Base-by-base conservation (phyloP, 768 basidiomycete genomes). In the Gyrodon lividus region DNA sequence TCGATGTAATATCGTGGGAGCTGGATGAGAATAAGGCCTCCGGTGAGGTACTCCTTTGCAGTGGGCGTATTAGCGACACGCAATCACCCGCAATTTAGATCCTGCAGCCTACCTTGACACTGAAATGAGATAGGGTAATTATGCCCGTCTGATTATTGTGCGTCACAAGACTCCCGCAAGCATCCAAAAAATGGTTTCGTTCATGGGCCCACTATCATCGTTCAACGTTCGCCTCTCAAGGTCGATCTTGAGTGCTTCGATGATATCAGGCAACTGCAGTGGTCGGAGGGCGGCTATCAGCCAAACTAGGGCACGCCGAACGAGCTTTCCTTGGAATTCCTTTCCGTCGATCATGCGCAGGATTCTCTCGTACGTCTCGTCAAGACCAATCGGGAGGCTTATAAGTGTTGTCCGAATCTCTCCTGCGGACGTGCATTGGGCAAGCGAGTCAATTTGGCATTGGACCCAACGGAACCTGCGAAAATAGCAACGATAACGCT, bases 381-480 rank as follows among this genome's bases (percentile, higher is more conserved):
- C 31, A 3, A 59, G 51, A 6, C 22, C 51, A 2, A 1, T 31
- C 2, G 57, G 57, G 20, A 59, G 59, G 28, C 38, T 46, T 3
- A 23, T 14, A 0, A 59, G 44, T 14, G 45, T 46, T 20, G 44
- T 37, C 7, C 48, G 38, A n/a, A 59, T 38, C 14, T 44, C 13
- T n/a, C 14, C 33, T 3, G 30, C 2, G 14, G 53, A 52, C 3
- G 47, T 19, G 28, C 57, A 59, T 41, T 16, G n/a, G 13, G 55
- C 55, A 9, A 59, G 41, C 0, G 17, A 16, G 20, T 37, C 23
- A 14, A 60, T 47, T 31, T 60, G 59, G 24, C 59, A 60, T n/a
- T 59, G 51, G 0, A 60, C 43, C 57, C 59, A 59, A 10, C 59
- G 50, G 6, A 59, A 59, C 59, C 57, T 56, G 30, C 5, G 4